Base-by-base conservation (phyloP, 805 yeast species). In the Ogataea philodendri region DNA sequence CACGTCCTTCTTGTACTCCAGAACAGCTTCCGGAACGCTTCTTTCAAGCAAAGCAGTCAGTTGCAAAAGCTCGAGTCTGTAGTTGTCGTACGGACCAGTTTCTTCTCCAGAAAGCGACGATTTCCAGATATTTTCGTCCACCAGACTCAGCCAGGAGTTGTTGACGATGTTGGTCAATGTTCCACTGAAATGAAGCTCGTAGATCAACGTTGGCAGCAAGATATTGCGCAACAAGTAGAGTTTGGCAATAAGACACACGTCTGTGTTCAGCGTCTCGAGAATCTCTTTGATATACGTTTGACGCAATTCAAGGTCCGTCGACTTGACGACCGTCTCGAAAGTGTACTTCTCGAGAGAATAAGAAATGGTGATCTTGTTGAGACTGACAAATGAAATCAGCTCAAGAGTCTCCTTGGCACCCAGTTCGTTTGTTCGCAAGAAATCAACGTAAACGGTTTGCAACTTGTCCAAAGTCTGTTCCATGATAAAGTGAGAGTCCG, bases 41-140 rank as follows among this genome's bases (percentile, higher is more conserved):
- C 80, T 79, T 16, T 88, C 74, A 27, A 93, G 62, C 27, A 83
- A 62, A 0, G 96, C 79, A 0, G 97, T 83, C 54, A 88, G 59
- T 47, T 89, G 95, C 15, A 93, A 66, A 7, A 90, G 63, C 40
- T 85, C 93, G 44, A 84, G 74, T 39, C 95, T 69, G 59, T 76
- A 82, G 22, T 72, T 67, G 53, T 93, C 97, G 45, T 79, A 70
- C 4, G 78, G 68, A 3, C 90, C 93, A 1, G 87, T 72, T 10
- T 77, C 69, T 42, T 72, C 70, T 39, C 67, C 67, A 5, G 73
- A 66, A 23, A 71, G 66, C 1, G 74, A 67, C 0, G 81, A 72
- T 44, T 74, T 71, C 98, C 98, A 93, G 5, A 93, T 67, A 38
- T 74, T 72, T 7, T 68, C 65, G 44, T 76, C 78, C 3, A 90